Conservation (phyloP, 148 eudicot genomes). For the Pharnaceum exiguum region DNA sequence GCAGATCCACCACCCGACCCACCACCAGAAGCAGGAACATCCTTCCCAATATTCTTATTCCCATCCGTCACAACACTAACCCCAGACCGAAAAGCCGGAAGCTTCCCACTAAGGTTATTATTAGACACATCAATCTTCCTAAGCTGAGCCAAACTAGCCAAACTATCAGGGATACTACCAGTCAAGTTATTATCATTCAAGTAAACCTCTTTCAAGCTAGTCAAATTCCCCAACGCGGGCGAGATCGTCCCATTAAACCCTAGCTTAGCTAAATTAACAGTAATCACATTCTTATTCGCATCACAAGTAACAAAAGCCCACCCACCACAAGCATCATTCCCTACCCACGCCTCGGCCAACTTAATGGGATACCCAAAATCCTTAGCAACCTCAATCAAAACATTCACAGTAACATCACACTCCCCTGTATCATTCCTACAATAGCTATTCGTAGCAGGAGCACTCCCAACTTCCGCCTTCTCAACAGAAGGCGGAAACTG, state of each 20-base stretch:
- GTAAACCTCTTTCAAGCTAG: conserved; percentile 29
- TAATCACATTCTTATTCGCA: conserved; percentile 23
- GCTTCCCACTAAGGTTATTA: conserved; percentile 46
- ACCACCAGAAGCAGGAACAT: conserved; percentile 16
- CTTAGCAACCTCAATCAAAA: conserved; percentile 33
- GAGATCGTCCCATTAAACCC: conserved; percentile 44
- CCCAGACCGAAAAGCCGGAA: conserved; percentile 27
- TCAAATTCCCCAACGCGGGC: conserved; percentile 45
- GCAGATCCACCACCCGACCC: conserved; percentile 14
- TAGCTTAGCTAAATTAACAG: conserved; percentile 38
- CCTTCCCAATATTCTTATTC: conserved; percentile 26
- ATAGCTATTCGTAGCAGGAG: conserved; percentile 45
- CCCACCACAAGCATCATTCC: conserved; percentile 40
- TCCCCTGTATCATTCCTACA: conserved; percentile 49
- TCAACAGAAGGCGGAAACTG: conserved; percentile 27
- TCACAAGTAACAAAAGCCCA: conserved; percentile 46
- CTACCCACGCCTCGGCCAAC: conserved; percentile 46
- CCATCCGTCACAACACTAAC: conserved; percentile 30
- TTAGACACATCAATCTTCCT: conserved; percentile 42
- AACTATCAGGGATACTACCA: conserved; percentile 37
- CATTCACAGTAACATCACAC: conserved; percentile 47
- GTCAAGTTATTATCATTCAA: conserved; percentile 53
- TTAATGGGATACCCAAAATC: conserved; percentile 38
- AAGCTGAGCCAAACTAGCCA: conserved; percentile 35
- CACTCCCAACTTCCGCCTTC: conserved; percentile 21